Conservation (phyloP, 2,329 filamentous ascomycete species). For the Paecilomyces sp. region DNA sequence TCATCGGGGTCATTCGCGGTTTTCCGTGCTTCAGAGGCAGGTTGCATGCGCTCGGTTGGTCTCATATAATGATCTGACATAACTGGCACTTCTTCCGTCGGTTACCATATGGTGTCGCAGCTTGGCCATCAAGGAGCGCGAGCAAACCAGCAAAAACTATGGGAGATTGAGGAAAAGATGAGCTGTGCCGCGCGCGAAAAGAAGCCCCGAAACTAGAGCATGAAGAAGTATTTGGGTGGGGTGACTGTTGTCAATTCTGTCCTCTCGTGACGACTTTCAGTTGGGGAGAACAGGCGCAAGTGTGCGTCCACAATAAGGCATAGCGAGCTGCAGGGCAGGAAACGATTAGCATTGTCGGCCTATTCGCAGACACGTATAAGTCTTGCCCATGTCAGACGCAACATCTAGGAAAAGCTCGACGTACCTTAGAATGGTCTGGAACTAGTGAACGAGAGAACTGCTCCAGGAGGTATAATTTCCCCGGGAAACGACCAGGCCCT, state of each 20-base stretch:
- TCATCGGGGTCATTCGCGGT: conserved; percentile 18
- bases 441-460: neutral
- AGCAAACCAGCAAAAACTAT: neutral
- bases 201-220: neutral
- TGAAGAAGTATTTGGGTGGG: neutral
- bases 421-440: neutral
- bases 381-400: neutral
- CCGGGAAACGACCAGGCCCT: neutral
- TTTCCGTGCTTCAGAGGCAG: conserved; percentile 17
- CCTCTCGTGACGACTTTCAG: neutral
- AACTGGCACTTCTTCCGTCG: conserved; percentile 6
- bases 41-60: conserved; percentile 34
- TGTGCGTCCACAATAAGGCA: neutral
- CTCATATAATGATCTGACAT: conserved; percentile 34
- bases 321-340: neutral
- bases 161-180: neutral
- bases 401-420: neutral
- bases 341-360: neutral
- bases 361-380: neutral
- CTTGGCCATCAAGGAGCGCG: neutral
- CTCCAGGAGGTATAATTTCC: neutral
- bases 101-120: neutral
- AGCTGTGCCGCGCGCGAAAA: neutral
- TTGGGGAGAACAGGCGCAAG: neutral
- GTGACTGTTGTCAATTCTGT: neutral